Evolutionary conservation across 2,329 filamentous ascomycete species (phyloP).

Genomic region (Exophiala calicioides): DNA sequence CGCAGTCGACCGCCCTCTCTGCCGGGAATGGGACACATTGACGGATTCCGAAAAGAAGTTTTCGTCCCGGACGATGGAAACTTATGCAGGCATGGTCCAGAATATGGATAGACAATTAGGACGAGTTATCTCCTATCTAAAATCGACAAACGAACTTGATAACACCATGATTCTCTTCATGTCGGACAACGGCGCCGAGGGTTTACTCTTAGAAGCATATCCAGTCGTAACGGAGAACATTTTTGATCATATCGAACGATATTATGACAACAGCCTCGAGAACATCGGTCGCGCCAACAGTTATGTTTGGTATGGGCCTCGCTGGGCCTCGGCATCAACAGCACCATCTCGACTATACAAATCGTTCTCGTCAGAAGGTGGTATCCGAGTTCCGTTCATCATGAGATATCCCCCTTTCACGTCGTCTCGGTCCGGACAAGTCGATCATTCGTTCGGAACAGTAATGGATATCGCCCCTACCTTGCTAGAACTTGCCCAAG

Average conservation of each 20-base stretch:
- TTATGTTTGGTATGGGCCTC: conserved; percentile 41
- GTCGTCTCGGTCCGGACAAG: conserved; percentile 33
- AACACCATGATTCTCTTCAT: conserved; percentile 43
- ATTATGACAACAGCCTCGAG: conserved; percentile 42
- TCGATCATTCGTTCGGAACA: conserved; percentile 34
- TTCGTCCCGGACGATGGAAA: conserved; percentile 36
- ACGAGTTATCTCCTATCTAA: conserved; percentile 36
- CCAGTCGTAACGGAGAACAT: conserved; percentile 38
- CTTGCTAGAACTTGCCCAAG: conserved; percentile 38
- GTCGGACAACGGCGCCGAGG: conserved; percentile 43
- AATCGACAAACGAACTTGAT: conserved; percentile 36
- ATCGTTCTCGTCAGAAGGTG: conserved; percentile 33
- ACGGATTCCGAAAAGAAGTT: conserved; percentile 15
- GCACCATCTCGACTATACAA: conserved; percentile 35
- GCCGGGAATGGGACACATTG: conserved; percentile 18
- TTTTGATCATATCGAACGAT: conserved; percentile 36
- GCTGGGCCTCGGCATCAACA: conserved; percentile 37
- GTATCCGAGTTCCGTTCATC: conserved; percentile 34
- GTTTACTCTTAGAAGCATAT: conserved; percentile 34
- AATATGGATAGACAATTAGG: conserved; percentile 39
- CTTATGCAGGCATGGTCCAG: conserved; percentile 41
- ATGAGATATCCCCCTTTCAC: conserved; percentile 22
- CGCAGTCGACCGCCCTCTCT: conserved; percentile 11
- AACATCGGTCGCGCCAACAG: conserved; percentile 40
- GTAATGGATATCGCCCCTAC: conserved; percentile 43